Base-by-base conservation (phyloP, 129 eudicot species). In the Ambrosia trifida region DNA sequence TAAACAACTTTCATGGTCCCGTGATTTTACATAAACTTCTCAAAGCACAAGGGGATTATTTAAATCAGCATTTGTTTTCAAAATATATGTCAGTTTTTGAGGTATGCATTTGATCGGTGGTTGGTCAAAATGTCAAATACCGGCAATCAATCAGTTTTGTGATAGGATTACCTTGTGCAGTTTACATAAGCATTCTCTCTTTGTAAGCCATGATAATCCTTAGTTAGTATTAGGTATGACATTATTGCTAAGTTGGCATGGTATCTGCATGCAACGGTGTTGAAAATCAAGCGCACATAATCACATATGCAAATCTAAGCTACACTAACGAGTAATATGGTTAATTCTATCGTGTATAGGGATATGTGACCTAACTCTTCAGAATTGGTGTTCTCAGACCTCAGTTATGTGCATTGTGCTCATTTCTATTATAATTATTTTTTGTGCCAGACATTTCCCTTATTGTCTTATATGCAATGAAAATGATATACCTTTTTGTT, bases 121-220 rank as follows among this genome's bases (percentile, higher is more conserved):
- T 64, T n/a, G 50, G 50, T n/a, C 31, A 64, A 64, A 64, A 24
- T 24, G 0, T 24, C 28, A 24, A 24, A 24, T 16, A 17, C 49
- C 17, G 32, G 49, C 33, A 36, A 38, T 63, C 68, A 63, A 63
- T 40, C 7, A 64, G 4, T 19, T 64, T 64, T 38, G 31, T 64
- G 31, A 40, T 64, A 38, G 2, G 50, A 64, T 7, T 38, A 11
- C 68, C 14, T 36, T 35, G 49, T 38, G 17, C 24, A n/a, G 40
- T 38, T 53, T 53, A 19, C 32, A 18, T 53, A 4, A 63, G n/a
- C 31, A 19, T 7, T 64, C 31, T 17, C 45, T 64, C 32, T 64
- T 38, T 11, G 31, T 17, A 3, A 38, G 68, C 16, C 45, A 5
- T 41, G 28, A 64, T n/a, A 18, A 36, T n/a, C 7, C 46, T 38